These are phyloP conservation scores for Apiospora kogelbergensis DNA, from an alignment of 2,329 filamentous ascomycete genomes.

Conservation along the genomic window DNA sequence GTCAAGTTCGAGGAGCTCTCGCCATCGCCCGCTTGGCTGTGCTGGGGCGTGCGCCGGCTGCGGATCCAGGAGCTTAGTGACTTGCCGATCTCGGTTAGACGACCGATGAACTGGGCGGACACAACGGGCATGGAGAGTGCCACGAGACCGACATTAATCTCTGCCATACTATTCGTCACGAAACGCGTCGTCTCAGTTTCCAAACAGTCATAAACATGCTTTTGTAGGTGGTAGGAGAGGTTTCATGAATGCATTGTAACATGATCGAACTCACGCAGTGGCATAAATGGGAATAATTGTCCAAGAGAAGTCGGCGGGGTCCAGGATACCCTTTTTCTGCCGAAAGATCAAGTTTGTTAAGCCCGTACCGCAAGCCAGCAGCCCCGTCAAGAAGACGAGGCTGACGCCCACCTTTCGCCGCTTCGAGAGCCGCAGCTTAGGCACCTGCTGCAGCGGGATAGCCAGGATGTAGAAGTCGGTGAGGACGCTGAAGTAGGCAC, in stretches of 20 bases:
- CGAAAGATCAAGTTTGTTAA: neutral
- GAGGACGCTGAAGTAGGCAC: neutral
- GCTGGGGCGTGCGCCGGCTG: constrained; percentile 14
- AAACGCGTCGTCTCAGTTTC: neutral
- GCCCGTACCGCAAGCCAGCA: neutral
- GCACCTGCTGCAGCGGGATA: neutral
- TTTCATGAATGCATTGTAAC: no score
- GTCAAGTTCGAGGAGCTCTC: neutral
- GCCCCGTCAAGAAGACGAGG: neutral
- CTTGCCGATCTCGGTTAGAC: constrained; percentile 15
- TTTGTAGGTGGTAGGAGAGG: neutral
- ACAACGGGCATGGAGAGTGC: constrained; percentile 17
- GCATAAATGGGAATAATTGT: neutral
- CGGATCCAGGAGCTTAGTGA: constrained; percentile 18
- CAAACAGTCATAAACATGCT: neutral
- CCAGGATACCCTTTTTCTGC: neutral
- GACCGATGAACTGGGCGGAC: constrained; percentile 15
- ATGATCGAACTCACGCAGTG: neutral
- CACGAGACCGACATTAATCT: constrained; percentile 18
- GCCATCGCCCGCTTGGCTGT: neutral
- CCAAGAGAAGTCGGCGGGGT: neutral
- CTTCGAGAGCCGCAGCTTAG: neutral
- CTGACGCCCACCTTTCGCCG: neutral
- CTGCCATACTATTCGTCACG: constrained; percentile 10
- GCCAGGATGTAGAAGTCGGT: neutral